Conservation (phyloP, 495 filamentous ascomycete genomes). For the Chaetomium cochliodes region DNA sequence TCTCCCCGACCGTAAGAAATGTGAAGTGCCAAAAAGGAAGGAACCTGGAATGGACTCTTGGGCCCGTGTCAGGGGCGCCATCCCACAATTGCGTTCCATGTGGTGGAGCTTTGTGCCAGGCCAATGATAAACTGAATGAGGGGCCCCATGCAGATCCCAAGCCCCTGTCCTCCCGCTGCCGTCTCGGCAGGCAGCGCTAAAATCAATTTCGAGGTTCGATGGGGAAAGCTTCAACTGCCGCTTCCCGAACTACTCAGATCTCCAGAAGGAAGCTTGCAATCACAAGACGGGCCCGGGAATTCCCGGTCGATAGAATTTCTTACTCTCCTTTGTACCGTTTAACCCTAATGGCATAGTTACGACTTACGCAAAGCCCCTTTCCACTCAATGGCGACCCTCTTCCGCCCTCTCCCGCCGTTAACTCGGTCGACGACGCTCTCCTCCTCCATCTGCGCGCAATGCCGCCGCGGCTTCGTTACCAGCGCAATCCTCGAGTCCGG, state of each 20-base stretch:
- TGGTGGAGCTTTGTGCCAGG: conserved; percentile 14
- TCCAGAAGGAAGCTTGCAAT: not conserved
- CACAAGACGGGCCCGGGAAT: not conserved
- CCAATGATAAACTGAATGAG: conserved; percentile 21
- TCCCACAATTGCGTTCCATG: conserved; percentile 9
- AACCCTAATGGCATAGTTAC: not conserved
- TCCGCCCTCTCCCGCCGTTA: conserved; percentile 19
- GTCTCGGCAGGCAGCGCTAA: conserved; percentile 20
- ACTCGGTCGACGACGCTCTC: conserved; percentile 13
- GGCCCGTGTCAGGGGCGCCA: conserved; percentile 18
- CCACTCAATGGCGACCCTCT: conserved; percentile 27
- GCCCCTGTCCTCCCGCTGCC: conserved; percentile 16
- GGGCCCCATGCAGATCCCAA: conserved; percentile 14
- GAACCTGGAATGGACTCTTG: not conserved
- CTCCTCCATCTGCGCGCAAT: conserved; percentile 43
- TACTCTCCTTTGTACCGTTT: not conserved
- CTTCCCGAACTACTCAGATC: not conserved
- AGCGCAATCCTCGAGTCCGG: conserved; percentile 57
- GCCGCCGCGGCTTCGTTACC: conserved; percentile 53
- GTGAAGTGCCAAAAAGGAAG: not conserved
- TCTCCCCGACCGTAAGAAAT: not conserved
- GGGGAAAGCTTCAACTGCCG: conserved; percentile 5
- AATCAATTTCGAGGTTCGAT: conserved; percentile 10
- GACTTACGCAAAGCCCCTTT: not conserved
- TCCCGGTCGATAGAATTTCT: not conserved